A percentile compares a stretch with the other conserved stretches of the same genome.
Evolutionary conservation across 23 red algal species (phyloP).

Genomic region (Gracilaria vermiculophylla): DNA sequence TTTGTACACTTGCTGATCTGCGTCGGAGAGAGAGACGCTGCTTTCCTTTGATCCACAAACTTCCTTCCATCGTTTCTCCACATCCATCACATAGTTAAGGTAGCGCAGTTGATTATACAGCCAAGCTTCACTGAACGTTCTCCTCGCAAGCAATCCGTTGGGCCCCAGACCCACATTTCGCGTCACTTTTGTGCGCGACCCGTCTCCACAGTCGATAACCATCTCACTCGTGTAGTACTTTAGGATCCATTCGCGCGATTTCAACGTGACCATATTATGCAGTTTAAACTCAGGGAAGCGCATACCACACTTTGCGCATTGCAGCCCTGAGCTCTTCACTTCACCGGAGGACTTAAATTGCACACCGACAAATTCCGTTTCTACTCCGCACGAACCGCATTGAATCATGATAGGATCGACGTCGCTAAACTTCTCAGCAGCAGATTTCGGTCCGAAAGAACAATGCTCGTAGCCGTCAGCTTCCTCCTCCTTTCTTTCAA

Average conservation of each 20-base stretch:
- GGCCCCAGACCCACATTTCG: slow-evolving; percentile 30
- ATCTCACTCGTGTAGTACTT: slow-evolving; percentile 65
- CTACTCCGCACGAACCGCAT: slow-evolving; percentile 20
- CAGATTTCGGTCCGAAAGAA: slow-evolving; percentile 17
- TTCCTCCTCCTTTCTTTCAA: slow-evolving; percentile 22
- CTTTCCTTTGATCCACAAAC: not conserved
- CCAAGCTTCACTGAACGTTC: slow-evolving; percentile 72
- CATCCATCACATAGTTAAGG: slow-evolving; percentile 42
- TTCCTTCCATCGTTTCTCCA: slow-evolving; percentile 14
- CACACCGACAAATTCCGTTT: slow-evolving; percentile 29
- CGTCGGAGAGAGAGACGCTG: not conserved
- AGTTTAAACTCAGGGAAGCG: slow-evolving; percentile 2
- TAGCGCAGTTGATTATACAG: slow-evolving; percentile 79
- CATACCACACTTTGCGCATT: slow-evolving; percentile 50
- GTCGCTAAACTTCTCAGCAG: slow-evolving; percentile 56
- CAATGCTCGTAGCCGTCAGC: not conserved
- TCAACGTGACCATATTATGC: slow-evolving; percentile 25
- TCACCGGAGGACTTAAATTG: slow-evolving; percentile 25
- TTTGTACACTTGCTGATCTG: slow-evolving; percentile 38
- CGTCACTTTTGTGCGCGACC: not conserved
- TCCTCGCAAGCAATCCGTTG: slow-evolving; percentile 9
- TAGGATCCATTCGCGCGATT: slow-evolving; percentile 40
- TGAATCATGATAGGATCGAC: slow-evolving; percentile 19
- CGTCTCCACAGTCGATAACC: slow-evolving; percentile 43
- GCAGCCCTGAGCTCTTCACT: slow-evolving; percentile 30